Evolutionary conservation across 495 filamentous ascomycete genomes (phyloP).

Genomic region (Podospora conica): DNA sequence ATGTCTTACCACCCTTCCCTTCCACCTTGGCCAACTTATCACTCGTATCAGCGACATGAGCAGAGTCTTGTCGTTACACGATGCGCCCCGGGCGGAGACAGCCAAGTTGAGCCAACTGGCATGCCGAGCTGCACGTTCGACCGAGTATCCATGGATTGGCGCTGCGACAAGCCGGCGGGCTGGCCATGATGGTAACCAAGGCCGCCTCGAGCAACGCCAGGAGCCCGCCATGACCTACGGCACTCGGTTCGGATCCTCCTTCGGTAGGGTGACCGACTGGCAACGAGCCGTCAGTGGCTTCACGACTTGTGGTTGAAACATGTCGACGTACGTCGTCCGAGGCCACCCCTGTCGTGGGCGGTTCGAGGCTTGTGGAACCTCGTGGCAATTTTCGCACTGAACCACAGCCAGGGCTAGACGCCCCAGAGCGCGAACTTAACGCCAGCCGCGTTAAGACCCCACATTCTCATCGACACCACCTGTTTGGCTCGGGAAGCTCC

Average conservation of each 20-base stretch:
- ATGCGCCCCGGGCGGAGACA: not conserved
- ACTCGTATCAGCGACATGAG: not conserved
- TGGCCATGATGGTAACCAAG: not conserved
- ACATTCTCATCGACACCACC: conserved; percentile 17
- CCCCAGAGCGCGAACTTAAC: not conserved
- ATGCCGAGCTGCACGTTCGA: not conserved
- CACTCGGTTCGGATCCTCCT: not conserved
- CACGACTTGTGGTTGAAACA: conserved; percentile 9
- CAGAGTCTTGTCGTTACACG: not conserved
- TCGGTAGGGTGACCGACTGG: conserved; percentile 8
- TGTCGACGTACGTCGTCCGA: not conserved
- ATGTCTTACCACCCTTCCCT: not conserved
- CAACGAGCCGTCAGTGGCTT: not conserved
- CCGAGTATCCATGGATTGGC: not conserved
- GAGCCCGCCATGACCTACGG: not conserved
- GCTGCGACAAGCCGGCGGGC: not conserved
- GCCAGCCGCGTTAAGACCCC: conserved; percentile 9
- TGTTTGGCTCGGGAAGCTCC: not conserved
- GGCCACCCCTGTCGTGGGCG: not conserved
- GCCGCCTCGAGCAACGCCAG: not conserved
- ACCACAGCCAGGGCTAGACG: not conserved
- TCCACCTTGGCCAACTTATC: not conserved
- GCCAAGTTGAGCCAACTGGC: not conserved
- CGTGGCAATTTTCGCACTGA: conserved; percentile 6
- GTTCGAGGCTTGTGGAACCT: conserved; percentile 1